Evolutionary conservation across 2,329 filamentous ascomycete species (phyloP).

Genomic region (Alternaria incomplexa): DNA sequence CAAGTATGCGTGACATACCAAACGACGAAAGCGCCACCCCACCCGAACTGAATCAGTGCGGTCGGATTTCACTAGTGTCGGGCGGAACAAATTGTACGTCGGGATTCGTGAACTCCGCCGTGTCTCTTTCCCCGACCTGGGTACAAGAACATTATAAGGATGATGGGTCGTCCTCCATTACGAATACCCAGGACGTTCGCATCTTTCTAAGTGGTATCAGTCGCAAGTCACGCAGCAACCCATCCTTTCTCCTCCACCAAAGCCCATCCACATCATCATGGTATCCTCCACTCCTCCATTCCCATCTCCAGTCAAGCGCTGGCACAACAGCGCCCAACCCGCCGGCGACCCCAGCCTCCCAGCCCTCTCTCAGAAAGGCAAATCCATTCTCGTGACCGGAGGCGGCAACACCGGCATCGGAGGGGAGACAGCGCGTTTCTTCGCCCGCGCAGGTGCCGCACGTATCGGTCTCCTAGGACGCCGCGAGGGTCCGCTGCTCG

Average conservation of each 20-base stretch:
- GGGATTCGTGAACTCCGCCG: not conserved
- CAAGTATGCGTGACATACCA: not conserved
- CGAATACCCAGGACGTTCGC: not conserved
- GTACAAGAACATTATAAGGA: not conserved
- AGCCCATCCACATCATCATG: not conserved
- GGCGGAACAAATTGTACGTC: not conserved
- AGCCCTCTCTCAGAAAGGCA: constrained; percentile 34
- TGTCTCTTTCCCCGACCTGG: not conserved
- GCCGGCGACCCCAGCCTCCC: constrained; percentile 38
- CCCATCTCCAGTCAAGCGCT: constrained; percentile 28
- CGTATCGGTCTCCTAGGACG: constrained; percentile 55
- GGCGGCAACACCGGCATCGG: constrained; percentile 54
- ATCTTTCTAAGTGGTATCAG: not conserved
- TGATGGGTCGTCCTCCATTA: not conserved
- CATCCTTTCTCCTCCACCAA: not conserved
- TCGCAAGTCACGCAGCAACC: not conserved
- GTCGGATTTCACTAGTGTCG: not conserved
- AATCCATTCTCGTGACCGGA: constrained; percentile 47
- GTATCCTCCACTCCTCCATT: constrained; percentile 31
- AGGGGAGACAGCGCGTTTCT: constrained; percentile 50
- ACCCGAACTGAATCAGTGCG: not conserved
- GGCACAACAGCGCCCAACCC: constrained; percentile 26
- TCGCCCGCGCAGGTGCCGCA: constrained; percentile 54
- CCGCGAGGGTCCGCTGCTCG: constrained; percentile 39
- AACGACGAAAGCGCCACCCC: not conserved